Base-by-base conservation (phyloP, 106 monocot genomes). In the Ottelia alismoides region DNA sequence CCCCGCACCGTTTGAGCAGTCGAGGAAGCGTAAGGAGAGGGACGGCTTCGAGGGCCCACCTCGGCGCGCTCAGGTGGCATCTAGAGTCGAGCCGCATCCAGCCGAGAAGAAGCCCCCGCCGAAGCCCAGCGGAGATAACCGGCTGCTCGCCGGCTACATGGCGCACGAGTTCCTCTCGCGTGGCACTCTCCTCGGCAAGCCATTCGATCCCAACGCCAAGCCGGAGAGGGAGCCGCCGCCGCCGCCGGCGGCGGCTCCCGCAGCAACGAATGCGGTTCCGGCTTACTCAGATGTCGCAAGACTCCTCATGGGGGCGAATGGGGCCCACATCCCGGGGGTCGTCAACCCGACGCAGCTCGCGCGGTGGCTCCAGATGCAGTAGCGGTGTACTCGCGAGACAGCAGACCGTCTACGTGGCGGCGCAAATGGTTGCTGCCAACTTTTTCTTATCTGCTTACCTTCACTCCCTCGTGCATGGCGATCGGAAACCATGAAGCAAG, bases 141-240 rank as follows among this genome's bases (percentile, higher is more conserved):
- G 73, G 66, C 73, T 79, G 19, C 52, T 92, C 1, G 92, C 92
- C 20, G 92, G 92, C 11, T 87, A 87, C 74, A 45, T 92, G 25
- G 92, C 92, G 46, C 82, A 92, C 74, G 92, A 92, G 83, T 92
- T 79, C 60, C 73, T 87, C 52, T 72, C 79, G 23, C 62, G 54
- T 23, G 82, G 92, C 14, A 83, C 87, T 10, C 47, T 92, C 19
- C 55, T 76, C 17, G 78, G 78, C 4, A 12, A 65, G 55, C 72
- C 64, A n/a, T n/a, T n/a, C n/a, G n/a, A n/a, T n/a, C n/a, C n/a
- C n/a, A n/a, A n/a, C n/a, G n/a, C n/a, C n/a, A n/a, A n/a, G n/a
- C n/a, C n/a, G n/a, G n/a, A n/a, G n/a, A n/a, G n/a, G n/a, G n/a
- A n/a, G n/a, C n/a, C n/a, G n/a, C n/a, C n/a, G n/a, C n/a, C n/a